Percentiles rank a stretch among this genome's conserved stretches.
Conservation (phyloP, 495 filamentous ascomycete species). For the Podospora sp. region DNA sequence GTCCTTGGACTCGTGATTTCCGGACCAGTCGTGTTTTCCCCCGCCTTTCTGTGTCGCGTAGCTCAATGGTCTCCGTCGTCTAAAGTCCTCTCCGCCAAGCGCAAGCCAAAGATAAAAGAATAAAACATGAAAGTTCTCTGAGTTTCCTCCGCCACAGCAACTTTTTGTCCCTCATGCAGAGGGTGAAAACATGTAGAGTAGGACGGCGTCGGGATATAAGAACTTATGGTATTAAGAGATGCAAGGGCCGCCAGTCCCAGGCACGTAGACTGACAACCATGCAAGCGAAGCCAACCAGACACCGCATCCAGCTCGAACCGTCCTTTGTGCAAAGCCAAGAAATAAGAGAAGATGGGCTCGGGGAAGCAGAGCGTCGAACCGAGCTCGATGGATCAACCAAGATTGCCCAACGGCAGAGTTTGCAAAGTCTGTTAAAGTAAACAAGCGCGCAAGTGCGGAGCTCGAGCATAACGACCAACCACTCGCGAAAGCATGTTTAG, state of each 20-base stretch:
- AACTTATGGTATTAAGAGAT: conserved; percentile 22
- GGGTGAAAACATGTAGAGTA: conserved; percentile 13
- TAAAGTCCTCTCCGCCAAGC: not conserved
- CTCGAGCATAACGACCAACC: not conserved
- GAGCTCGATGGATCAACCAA: not conserved
- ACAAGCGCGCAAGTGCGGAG: not conserved
- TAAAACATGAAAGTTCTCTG: not conserved
- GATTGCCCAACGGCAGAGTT: not conserved
- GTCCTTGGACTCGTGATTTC: conserved; percentile 14
- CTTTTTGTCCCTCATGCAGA: conserved; percentile 7
- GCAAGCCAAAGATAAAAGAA: not conserved
- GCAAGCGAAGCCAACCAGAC: conserved; percentile 34
- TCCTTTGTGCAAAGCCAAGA: conserved; percentile 14
- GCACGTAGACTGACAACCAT: conserved; percentile 25
- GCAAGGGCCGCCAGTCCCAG: conserved; percentile 17
- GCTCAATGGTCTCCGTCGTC: conserved; percentile 7
- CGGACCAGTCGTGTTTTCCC: conserved; percentile 9
- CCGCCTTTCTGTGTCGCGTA: conserved; percentile 6
- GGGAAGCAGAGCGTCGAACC: not conserved
- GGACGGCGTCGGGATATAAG: not conserved
- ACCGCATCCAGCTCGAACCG: conserved; percentile 30
- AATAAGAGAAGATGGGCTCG: conserved; percentile 15
- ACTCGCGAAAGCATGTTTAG: not conserved
- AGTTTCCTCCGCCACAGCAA: conserved; percentile 3
- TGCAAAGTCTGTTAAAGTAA: not conserved